These are phyloP conservation scores for Kodamaea leandrae DNA, from an alignment of 805 yeast genomes.

Conservation along the genomic window DNA sequence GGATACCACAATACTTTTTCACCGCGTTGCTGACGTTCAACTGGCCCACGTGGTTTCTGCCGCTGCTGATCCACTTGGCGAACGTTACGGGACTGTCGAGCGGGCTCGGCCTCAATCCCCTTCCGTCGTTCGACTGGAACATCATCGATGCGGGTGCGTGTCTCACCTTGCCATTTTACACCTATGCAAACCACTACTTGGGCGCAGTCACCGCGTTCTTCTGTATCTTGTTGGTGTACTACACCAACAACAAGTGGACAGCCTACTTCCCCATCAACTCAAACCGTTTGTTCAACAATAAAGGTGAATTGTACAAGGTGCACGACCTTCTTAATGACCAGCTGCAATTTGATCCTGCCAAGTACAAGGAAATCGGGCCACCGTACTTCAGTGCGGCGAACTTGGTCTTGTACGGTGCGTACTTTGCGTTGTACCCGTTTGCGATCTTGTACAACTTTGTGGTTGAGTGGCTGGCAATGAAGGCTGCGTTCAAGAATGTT, in stretches of 20 bases:
- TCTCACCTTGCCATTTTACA: constrained; percentile 42
- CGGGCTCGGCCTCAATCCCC: constrained; percentile 43
- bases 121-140: constrained; percentile 46
- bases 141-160: constrained; percentile 37
- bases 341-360: constrained; percentile 43
- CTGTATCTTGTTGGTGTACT: constrained; percentile 36
- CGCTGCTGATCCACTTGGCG: constrained; percentile 38
- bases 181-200: constrained; percentile 39
- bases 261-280: constrained; percentile 52
- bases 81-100: constrained; percentile 36
- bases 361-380: constrained; percentile 56
- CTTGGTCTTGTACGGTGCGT: constrained; percentile 56
- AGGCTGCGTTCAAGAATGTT: constrained; percentile 35
- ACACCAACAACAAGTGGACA: constrained; percentile 49
- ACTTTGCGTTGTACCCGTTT: constrained; percentile 55
- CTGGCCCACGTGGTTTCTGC: constrained; percentile 47
- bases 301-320: constrained; percentile 48
- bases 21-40: constrained; percentile 39
- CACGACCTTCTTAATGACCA: constrained; percentile 43
- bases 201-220: constrained; percentile 36
- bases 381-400: constrained; percentile 67
- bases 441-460: constrained; percentile 48
- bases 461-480: constrained; percentile 45
- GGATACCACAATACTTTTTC: constrained; percentile 42
- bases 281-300: constrained; percentile 51